Evolutionary conservation across 306 rosid genomes (phyloP), one percentile per base, ranked within the genome.

Genomic region (Argentina anserina): DNA sequence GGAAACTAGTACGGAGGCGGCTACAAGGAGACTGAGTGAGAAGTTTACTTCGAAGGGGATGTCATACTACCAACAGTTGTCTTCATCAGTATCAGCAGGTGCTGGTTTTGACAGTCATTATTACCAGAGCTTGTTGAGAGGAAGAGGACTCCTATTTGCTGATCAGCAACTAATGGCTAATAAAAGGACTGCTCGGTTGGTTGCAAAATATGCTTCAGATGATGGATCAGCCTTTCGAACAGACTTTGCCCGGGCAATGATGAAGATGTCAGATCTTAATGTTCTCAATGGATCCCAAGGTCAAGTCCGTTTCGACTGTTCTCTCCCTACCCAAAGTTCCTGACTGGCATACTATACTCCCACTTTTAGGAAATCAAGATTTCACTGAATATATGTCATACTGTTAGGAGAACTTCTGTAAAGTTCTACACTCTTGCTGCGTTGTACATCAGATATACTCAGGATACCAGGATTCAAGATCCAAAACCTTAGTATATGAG

Each of bases 151-250:
- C 11, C 86, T 94, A 5, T 89, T 72, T 79, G 87, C 98, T 59
- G 98, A 94, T 80, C 97, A 94, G 78, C 96, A 94, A 65, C 70
- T 94, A 55, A 89, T 93, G 97, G 87, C 86, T 9, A 64, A 81
- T 25, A 76, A 76, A 76, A 87, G 75, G 74, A 94, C 96, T 9
- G 88, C 92, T 0, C 83, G 84, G 50, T 40, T 89, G 79, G 92
- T 91, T 7, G 75, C 81, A 61, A 86, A 89, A 28, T 94, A 94
- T 74, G 96, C 97, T 63, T 91, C 94, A 0, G 97, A 91, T 20
- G 90, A 86, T 5, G 92, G 97, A 45, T 86, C 87, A 3, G 85
- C 90, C 33, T 93, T 93, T 56, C 87, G 91, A 39, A 81, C 73
- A 84, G 97, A 91, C 83, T 93, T 94, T 33, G 85, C 92, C 0